phyloP scores from a whole-genome alignment of 192 early-diverging fungal species.

The Lunasporangiospora selenospora region DNA sequence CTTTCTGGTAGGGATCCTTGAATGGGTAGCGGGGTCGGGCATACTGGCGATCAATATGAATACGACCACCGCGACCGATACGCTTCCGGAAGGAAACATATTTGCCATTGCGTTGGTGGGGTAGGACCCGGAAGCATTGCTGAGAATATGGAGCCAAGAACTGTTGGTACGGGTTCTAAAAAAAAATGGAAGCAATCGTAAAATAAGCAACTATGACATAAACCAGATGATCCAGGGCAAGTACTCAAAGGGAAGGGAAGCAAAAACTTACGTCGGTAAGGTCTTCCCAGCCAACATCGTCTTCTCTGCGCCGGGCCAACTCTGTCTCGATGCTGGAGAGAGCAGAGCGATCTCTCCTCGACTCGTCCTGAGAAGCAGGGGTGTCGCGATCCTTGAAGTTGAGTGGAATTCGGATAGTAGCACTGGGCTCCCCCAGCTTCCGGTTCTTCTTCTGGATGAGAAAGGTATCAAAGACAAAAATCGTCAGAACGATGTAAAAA shows the following conservation, averaged over 20 bases:
- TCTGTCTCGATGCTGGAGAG: slow-evolving; percentile 62
- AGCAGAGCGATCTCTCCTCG: slow-evolving; percentile 44
- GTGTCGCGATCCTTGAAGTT: slow-evolving; percentile 57
- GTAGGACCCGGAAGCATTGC: slow-evolving; percentile 42
- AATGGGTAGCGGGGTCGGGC: slow-evolving; percentile 12
- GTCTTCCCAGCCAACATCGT: slow-evolving; percentile 74
- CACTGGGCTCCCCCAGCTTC: slow-evolving; percentile 43
- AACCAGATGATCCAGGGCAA: slow-evolving; percentile 14
- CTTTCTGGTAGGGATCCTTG: slow-evolving; percentile 25
- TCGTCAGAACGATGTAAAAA: too few relatives aligned
- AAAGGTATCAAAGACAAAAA: too few relatives aligned
- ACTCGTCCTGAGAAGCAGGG: slow-evolving; percentile 43
- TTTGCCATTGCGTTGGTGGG: slow-evolving; percentile 22
- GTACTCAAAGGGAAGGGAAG: background rate
- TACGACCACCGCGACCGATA: slow-evolving; percentile 80
- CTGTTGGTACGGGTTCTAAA: slow-evolving; percentile 3
- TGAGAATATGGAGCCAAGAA: slow-evolving; percentile 6
- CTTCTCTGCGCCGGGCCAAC: slow-evolving; percentile 56
- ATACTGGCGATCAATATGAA: slow-evolving; percentile 72
- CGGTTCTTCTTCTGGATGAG: slow-evolving; percentile 41
- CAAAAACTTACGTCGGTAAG: slow-evolving; percentile 68
- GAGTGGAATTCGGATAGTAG: slow-evolving; percentile 70
- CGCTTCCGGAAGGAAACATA: slow-evolving; percentile 60
- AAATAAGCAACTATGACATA: background rate
- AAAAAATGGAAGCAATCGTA: background rate